Percentiles rank a stretch among this genome's conserved stretches.
phyloP scores from a whole-genome alignment of 2,329 filamentous ascomycete species.

The Fonsecaea pedrosoi region DNA sequence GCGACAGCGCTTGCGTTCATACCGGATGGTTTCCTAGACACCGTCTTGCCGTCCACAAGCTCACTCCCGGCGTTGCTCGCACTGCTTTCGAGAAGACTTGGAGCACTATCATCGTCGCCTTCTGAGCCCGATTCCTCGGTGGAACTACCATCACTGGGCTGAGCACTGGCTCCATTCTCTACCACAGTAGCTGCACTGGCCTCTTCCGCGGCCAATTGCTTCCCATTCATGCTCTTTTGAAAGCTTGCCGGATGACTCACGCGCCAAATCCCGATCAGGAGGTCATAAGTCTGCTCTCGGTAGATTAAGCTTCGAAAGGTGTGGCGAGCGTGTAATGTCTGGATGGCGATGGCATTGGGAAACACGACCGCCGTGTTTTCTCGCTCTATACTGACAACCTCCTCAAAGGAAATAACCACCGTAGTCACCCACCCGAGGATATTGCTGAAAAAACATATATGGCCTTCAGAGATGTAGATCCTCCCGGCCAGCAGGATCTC shows the following conservation, averaged over 20 bases:
- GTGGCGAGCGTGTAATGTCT: slow-evolving; percentile 92
- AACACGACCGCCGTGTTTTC: slow-evolving; percentile 94
- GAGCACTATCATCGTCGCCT: slow-evolving; percentile 59
- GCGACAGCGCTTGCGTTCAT: slow-evolving; percentile 45
- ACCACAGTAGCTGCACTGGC: slow-evolving; percentile 94
- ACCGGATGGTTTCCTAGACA: slow-evolving; percentile 75
- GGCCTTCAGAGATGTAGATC: slow-evolving; percentile 94
- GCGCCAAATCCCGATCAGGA: slow-evolving; percentile 98
- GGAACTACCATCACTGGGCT: slow-evolving; percentile 70
- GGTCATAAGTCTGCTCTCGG: slow-evolving; percentile 92
- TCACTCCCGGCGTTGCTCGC: slow-evolving; percentile 64
- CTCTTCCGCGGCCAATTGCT: slow-evolving; percentile 70
- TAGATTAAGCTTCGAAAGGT: slow-evolving; percentile 95
- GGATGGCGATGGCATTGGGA: slow-evolving; percentile 96
- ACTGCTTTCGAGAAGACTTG: slow-evolving; percentile 65
- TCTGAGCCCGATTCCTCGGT: slow-evolving; percentile 59
- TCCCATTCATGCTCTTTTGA: slow-evolving; percentile 88
- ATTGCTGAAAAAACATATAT: slow-evolving; percentile 98
- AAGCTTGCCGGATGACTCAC: slow-evolving; percentile 87
- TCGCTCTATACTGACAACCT: slow-evolving; percentile 96
- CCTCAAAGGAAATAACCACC: slow-evolving; percentile 96
- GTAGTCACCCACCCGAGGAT: slow-evolving; percentile 98
- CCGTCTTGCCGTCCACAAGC: slow-evolving; percentile 56
- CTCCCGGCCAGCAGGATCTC: slow-evolving; percentile 94
- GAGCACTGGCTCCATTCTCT: slow-evolving; percentile 58